phyloP scores from a whole-genome alignment of 2,329 filamentous ascomycete species.

The Aspergillus amoenus region DNA sequence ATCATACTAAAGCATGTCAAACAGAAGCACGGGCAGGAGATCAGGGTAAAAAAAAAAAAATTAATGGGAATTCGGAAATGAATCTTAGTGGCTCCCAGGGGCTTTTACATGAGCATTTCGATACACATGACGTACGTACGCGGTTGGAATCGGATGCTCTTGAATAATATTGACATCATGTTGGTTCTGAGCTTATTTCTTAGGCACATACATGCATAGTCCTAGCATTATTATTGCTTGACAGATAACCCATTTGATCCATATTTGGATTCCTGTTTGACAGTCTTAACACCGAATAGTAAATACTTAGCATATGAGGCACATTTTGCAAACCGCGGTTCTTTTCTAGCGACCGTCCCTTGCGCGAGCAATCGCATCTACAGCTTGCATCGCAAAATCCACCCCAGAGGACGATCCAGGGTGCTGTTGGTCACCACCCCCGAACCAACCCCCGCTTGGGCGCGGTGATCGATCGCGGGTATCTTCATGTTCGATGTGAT shows the following conservation, averaged over 20 bases:
- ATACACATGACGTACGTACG: background rate
- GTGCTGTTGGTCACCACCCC: slow-evolving; percentile 26
- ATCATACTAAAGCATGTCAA: background rate
- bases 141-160: background rate
- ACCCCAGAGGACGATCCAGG: slow-evolving; percentile 27
- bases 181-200: background rate
- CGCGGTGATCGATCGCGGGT: slow-evolving; percentile 29
- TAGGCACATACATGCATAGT: background rate
- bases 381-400: slow-evolving; percentile 29
- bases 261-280: background rate
- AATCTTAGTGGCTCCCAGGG: background rate
- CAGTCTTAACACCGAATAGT: background rate
- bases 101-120: background rate
- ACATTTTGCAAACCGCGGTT: background rate
- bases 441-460: slow-evolving; percentile 27
- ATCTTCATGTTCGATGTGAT: slow-evolving; percentile 78
- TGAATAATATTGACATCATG: background rate
- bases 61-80: background rate
- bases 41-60: background rate
- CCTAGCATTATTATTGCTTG: background rate
- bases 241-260: background rate
- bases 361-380: slow-evolving; percentile 23
- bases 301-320: background rate
- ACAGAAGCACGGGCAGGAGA: background rate
- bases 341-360: slow-evolving; percentile 4